Evolutionary conservation across 2,329 filamentous ascomycete genomes (phyloP).

Genomic region (Penicillium sp.): DNA sequence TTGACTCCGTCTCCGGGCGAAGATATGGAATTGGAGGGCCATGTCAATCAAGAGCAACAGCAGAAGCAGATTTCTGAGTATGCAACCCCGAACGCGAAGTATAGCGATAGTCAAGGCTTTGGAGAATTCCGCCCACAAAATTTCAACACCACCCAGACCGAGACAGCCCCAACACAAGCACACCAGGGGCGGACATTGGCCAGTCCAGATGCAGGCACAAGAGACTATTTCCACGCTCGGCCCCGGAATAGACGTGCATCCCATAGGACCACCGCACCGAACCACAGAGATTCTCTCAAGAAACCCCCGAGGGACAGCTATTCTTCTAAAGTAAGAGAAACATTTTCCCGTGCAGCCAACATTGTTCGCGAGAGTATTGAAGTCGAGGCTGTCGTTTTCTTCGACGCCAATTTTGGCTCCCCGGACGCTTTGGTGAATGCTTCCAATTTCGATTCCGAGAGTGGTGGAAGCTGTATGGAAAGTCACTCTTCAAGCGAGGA

Average conservation of each 20-base stretch:
- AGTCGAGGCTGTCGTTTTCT: conserved; percentile 36
- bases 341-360: conserved; percentile 46
- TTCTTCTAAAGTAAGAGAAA: conserved; percentile 8
- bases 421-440: conserved; percentile 3
- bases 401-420: conserved; percentile 17
- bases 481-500: conserved; percentile 12
- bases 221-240: background rate
- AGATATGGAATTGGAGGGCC: conserved; percentile 6
- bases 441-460: conserved; percentile 3
- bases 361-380: conserved; percentile 44
- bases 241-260: background rate
- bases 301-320: conserved; percentile 6
- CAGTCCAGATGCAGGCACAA: background rate
- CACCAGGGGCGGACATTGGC: background rate
- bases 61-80: conserved; percentile 9
- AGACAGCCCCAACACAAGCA: background rate
- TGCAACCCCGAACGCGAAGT: background rate
- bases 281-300: background rate
- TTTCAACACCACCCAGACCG: background rate
- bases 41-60: conserved; percentile 13
- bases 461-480: conserved; percentile 4
- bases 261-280: background rate
- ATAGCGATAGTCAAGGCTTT: background rate
- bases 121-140: background rate
- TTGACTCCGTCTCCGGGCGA: background rate